Evolutionary conservation across 352 stramenopile species (phyloP), one percentile per base, ranked within the genome.

Genomic region (Globisporangium barbulae): DNA sequence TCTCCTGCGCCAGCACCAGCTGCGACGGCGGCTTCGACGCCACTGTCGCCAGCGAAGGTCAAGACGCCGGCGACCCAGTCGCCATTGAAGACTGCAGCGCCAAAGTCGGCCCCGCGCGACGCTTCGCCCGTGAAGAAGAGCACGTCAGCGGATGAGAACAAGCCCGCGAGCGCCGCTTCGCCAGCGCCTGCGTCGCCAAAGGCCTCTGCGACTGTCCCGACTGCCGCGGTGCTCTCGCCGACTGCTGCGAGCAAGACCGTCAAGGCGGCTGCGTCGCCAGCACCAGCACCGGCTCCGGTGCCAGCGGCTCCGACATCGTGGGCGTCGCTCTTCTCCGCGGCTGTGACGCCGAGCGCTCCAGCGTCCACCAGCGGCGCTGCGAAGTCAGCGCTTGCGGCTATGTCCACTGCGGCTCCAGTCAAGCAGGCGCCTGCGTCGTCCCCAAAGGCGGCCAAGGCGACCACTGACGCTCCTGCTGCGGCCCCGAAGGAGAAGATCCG

Each of bases 251-350:
- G 47, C 22, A 68, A 71, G 54, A 65, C 69, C 19, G 64, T 39
- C 17, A 52, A 57, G 9, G 64, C 59, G 6, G 64, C 59, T 33
- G 39, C 54, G 33, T 49, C 72, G 22, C 53, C 63, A 22, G 69
- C 61, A 31, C 59, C 70, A 35, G 57, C 61, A 1, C 62, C 63
- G 41, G 65, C 63, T 10, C 56, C 56, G n/a, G 74, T 71, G 53
- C 73, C 76, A 13, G 67, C 73, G 7, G 68, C 74, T 19, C 66
- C 73, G 9, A 91, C 88, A 68, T 85, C 80, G 7, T 83, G 79
- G 71, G 84, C 79, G 1, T 77, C 80, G n/a, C 67, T 86, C 33
- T 86, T 86, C 68, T 68, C 68, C 15, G 60, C 67, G 7, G 47
- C 59, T 12, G 52, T 65, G 17, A 37, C 64, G n/a, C 55, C 67